Conservation (phyloP, 495 filamentous ascomycete genomes). For the Hypoxylon trugodes region DNA sequence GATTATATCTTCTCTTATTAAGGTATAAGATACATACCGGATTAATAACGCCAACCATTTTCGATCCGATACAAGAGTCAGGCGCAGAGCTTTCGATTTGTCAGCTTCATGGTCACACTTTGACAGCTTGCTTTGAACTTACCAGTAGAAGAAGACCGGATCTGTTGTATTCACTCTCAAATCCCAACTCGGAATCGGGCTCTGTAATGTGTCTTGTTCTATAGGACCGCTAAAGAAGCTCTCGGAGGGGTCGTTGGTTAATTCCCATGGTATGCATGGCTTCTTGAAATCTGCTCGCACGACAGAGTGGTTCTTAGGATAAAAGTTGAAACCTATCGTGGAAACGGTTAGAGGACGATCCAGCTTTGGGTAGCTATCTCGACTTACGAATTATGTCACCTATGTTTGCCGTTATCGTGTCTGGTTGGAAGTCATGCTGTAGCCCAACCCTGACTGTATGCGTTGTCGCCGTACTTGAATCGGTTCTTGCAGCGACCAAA, state of each 20-base stretch:
- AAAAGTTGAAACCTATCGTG: slow-evolving; percentile 60
- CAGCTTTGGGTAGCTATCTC: neutral
- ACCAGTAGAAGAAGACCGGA: slow-evolving; percentile 70
- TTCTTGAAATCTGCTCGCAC: slow-evolving; percentile 60
- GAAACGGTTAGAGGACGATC: neutral
- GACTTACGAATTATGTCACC: slow-evolving; percentile 28
- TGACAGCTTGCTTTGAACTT: neutral
- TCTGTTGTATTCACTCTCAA: slow-evolving; percentile 61
- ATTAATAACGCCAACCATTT: slow-evolving; percentile 63
- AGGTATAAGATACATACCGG: slow-evolving; percentile 30
- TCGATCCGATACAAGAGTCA: slow-evolving; percentile 47
- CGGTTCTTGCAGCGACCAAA: neutral
- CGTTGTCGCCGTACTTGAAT: slow-evolving; percentile 8
- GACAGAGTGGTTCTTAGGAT: slow-evolving; percentile 66
- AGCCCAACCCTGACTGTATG: slow-evolving; percentile 18
- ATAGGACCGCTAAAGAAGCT: slow-evolving; percentile 20
- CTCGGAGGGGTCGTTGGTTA: slow-evolving; percentile 34
- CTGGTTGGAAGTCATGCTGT: slow-evolving; percentile 20
- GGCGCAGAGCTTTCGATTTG: slow-evolving; percentile 14
- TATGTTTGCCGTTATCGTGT: slow-evolving; percentile 11
- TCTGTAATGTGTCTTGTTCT: slow-evolving; percentile 41
- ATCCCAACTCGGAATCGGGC: slow-evolving; percentile 55
- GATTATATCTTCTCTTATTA: neutral
- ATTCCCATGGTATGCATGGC: slow-evolving; percentile 68
- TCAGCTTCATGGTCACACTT: neutral